These are phyloP conservation scores for Sporothrix protearum DNA, from an alignment of 2,329 filamentous ascomycete genomes.

Conservation along the genomic window DNA sequence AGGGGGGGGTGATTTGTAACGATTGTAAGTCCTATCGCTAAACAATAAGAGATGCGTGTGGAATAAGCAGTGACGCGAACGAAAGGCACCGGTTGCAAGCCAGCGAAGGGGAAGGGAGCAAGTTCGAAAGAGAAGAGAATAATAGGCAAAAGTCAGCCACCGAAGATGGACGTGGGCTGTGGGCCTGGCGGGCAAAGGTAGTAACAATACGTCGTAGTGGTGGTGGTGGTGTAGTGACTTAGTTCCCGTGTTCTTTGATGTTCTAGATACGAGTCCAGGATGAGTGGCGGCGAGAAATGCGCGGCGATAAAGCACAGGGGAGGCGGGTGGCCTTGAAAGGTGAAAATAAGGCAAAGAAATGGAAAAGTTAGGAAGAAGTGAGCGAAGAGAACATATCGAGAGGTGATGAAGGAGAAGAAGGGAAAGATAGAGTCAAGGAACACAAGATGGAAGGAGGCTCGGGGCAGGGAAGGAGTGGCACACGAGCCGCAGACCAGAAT, in stretches of 20 bases:
- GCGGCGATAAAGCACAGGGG: not conserved
- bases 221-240: no score
- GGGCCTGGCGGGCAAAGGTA: not conserved
- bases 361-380: not conserved
- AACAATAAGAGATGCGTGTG: not conserved
- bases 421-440: not conserved
- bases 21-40: not conserved
- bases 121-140: not conserved
- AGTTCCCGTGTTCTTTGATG: not conserved
- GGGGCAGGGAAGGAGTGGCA: not conserved
- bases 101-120: not conserved
- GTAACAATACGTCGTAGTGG: not conserved
- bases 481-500: not conserved
- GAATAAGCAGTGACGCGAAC: conserved; percentile 4
- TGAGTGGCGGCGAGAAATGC: not conserved
- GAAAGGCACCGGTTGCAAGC: not conserved
- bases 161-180: conserved; percentile 20
- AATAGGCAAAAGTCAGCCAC: conserved; percentile 9
- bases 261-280: not conserved
- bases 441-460: not conserved
- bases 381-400: not conserved
- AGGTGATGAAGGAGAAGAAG: not conserved
- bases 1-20: not conserved
- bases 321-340: not conserved
- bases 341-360: not conserved